Percentiles rank a stretch among this genome's conserved stretches.
Conservation (phyloP, 768 basidiomycete genomes). For the Tricholoma bakamatsutake region DNA sequence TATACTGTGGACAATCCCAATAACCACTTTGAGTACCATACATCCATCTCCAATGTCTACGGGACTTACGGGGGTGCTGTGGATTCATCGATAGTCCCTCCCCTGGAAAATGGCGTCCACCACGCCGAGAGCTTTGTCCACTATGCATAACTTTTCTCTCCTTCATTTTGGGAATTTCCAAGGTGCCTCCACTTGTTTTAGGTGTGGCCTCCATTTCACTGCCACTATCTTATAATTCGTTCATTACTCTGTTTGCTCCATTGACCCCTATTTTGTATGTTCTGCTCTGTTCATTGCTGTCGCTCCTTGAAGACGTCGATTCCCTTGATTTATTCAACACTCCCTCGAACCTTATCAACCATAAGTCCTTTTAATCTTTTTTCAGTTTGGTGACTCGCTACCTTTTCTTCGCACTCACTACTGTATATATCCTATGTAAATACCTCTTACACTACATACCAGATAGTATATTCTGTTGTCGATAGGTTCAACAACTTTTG, state of each 20-base stretch:
- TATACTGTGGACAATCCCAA: slow-evolving; percentile 14
- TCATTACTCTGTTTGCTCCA: background rate
- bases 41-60: slow-evolving; percentile 2
- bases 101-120: slow-evolving; percentile 2
- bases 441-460: slow-evolving; percentile 13
- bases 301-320: slow-evolving; percentile 5
- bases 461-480: slow-evolving; percentile 8
- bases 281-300: background rate
- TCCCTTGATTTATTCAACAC: background rate
- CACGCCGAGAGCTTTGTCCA: slow-evolving; percentile 2
- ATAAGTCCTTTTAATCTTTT: slow-evolving; percentile 16
- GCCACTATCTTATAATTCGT: background rate
- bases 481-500: background rate
- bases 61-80: slow-evolving; percentile 3
- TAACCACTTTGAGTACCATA: slow-evolving; percentile 10
- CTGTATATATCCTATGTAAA: slow-evolving; percentile 9
- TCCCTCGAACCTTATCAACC: slow-evolving; percentile 5
- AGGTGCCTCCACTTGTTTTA: slow-evolving; percentile 3
- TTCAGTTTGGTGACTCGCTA: background rate
- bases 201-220: background rate
- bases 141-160: slow-evolving; percentile 4
- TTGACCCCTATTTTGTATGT: background rate
- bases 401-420: background rate
- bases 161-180: slow-evolving; percentile 2
- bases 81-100: background rate